Evolutionary conservation across 2,329 filamentous ascomycete species (phyloP), one percentile per base, ranked within the genome.

Genomic region (Verticillium isaacii): DNA sequence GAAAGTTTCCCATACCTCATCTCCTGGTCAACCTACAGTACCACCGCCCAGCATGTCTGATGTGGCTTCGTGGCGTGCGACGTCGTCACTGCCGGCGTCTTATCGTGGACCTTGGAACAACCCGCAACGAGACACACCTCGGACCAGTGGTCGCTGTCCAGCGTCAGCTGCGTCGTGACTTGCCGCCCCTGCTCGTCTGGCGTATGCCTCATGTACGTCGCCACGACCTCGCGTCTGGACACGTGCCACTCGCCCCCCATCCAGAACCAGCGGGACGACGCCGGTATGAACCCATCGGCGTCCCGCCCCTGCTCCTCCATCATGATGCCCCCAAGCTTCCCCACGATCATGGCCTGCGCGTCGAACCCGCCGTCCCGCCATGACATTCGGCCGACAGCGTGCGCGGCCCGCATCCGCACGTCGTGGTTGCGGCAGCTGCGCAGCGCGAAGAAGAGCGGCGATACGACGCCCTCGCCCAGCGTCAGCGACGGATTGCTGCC

Each of bases 361-460:
- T 60, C 62, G 17, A 62, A 58, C 14, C 61, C 64, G 32, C 63
- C 62, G n/a, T 64, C 66, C 60, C 62, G 62, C 65, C 66, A 67
- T 36, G 66, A 62, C 34, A 68, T 36, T 6, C 45, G 57, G 1
- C 60, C 58, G 23, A 63, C 58, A 15, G 64, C 15, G 8, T 62
- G 57, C 23, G 63, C 41, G 8, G 62, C 66, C 50, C 57, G 57
- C 62, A 66, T 65, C 3, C 65, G 55, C 5, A 66, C 4, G 4
- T 62, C 64, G n/a, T 64, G 65, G n/a, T 61, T 60, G 2, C 66
- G 61, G 45, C 66, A 68, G 29, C 65, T 67, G 36, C 54, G 57
- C 14, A 68, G 59, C 52, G 61, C 61, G 4, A 62, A 59, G 8
- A 60, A 62, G 5, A 68, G 64, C 19, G 66, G 63, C 1, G 58